phyloP scores from a whole-genome alignment of 352 stramenopile genomes.

The Pythium scleroteichum region DNA sequence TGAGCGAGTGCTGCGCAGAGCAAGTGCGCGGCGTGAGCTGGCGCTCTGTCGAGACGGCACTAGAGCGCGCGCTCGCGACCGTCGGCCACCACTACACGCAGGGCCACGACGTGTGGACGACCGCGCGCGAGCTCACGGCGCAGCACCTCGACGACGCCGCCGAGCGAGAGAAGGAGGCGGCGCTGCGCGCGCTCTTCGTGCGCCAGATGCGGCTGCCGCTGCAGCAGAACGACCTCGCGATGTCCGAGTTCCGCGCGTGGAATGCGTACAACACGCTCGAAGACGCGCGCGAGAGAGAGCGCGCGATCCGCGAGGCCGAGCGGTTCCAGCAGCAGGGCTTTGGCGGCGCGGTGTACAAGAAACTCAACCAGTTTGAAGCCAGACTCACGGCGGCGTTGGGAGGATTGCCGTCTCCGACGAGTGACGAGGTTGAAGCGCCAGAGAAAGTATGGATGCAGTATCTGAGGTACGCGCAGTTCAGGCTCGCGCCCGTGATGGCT shows the following conservation, averaged over 20 bases:
- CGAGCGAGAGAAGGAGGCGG: constrained; percentile 36
- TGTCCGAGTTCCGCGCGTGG: constrained; percentile 80
- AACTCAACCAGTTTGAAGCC: constrained; percentile 58
- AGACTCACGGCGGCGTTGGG: constrained; percentile 20
- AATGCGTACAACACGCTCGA: constrained; percentile 59
- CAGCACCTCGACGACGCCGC: constrained; percentile 35
- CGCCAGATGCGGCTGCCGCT: constrained; percentile 60
- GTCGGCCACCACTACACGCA: constrained; percentile 53
- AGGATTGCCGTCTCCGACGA: constrained; percentile 23
- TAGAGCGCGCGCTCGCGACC: constrained; percentile 36
- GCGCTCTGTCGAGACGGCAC: constrained; percentile 28
- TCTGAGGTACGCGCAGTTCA: constrained; percentile 62
- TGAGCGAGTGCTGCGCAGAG: constrained; percentile 28
- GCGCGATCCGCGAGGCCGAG: constrained; percentile 32
- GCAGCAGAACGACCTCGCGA: constrained; percentile 68
- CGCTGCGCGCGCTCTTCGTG: constrained; percentile 42
- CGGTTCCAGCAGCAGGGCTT: constrained; percentile 44
- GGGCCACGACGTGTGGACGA: constrained; percentile 63
- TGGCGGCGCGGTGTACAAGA: constrained; percentile 47
- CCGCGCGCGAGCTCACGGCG: constrained; percentile 45
- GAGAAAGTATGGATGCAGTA: constrained; percentile 53
- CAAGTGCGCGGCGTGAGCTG: constrained; percentile 2
- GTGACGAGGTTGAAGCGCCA: constrained; percentile 3
- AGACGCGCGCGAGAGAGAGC: constrained; percentile 16
- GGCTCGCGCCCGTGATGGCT: constrained; percentile 35